Base-by-base conservation (phyloP, 805 yeast species). In the Debaryomyces prosopidis region DNA sequence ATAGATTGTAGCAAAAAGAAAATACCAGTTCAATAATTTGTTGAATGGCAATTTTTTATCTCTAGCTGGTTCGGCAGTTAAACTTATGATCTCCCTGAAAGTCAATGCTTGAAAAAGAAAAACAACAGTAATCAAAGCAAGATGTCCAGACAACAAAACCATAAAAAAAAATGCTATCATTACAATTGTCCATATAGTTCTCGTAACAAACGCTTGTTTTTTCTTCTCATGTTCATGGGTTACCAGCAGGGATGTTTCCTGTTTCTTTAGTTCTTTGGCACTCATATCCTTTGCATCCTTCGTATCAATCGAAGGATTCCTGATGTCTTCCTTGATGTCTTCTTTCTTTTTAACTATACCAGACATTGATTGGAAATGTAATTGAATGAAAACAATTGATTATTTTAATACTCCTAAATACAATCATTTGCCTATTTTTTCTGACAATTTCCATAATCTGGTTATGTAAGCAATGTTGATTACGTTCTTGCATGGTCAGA, bases 171-270 rank as follows among this genome's bases (percentile, higher is more conserved):
- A 82, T 14, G 74, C 66, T 48, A 94, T 85, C 97, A 94, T 91
- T 14, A 94, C 89, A 56, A 94, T 66, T 0, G 97, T 87, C 98
- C 98, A 94, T 39, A 87, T 73, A 3, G 98, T 85, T 54, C 99
- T 81, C 19, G 90, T 88, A 39, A 90, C 63, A 59, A 94, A 90
- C 36, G 91, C 86, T 68, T 84, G 91, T 54, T 84, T 85, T 69
- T 88, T 88, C 69, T 79, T 80, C 52, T 82, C 87, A 34, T 58
- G 63, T 50, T 80, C 85, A 50, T 69, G 70, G 32, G 45, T 49
- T 4, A 57, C 61, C 9, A 30, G 23, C 16, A 14, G 33, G 33
- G 16, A n/a, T 30, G 33, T n/a, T 30, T 20, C 40, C 32, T 15
- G 42, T 34, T 31, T 27, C 27, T 20, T 43, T 27, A 16, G 19